These are phyloP conservation scores for Fusarium sulawesiense DNA, from an alignment of 2,329 filamentous ascomycete species.

Conservation along the genomic window DNA sequence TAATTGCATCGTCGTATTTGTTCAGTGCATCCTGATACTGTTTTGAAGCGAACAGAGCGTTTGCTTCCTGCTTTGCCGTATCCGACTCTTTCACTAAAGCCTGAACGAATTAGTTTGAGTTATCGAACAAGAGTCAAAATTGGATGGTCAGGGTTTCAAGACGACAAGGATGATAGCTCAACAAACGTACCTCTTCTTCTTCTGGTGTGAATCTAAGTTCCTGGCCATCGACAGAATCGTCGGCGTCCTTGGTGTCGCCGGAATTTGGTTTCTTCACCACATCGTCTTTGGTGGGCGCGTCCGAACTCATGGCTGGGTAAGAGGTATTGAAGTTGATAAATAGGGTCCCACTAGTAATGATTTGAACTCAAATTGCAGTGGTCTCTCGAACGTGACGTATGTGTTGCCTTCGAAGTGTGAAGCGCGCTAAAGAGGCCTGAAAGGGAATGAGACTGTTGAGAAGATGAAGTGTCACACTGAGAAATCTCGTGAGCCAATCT, in stretches of 20 bases:
- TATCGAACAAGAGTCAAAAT: background rate
- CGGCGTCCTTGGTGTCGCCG: background rate
- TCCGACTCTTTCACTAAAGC: slow-evolving; percentile 77
- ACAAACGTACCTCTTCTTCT: slow-evolving; percentile 64
- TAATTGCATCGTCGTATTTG: slow-evolving; percentile 83
- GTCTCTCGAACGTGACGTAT: background rate
- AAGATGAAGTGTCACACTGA: background rate
- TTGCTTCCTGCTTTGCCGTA: slow-evolving; percentile 78
- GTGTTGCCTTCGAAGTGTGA: background rate
- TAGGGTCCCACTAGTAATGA: background rate
- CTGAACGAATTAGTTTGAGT: slow-evolving; percentile 53
- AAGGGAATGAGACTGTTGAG: background rate
- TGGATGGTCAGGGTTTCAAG: background rate
- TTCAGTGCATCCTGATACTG: slow-evolving; percentile 82
- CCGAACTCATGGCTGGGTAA: slow-evolving; percentile 12
- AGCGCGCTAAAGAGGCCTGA: background rate
- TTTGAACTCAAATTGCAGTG: too few relatives aligned
- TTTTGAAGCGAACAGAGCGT: slow-evolving; percentile 78
- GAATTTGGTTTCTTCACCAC: background rate
- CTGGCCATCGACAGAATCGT: slow-evolving; percentile 37
- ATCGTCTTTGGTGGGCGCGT: slow-evolving; percentile 2
- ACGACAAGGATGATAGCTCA: too few relatives aligned
- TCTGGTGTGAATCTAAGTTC: slow-evolving; percentile 61
- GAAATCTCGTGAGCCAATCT: background rate
- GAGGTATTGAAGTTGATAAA: background rate